Conservation (phyloP, 2,329 filamentous ascomycete genomes). For the Fusarium sp. region DNA sequence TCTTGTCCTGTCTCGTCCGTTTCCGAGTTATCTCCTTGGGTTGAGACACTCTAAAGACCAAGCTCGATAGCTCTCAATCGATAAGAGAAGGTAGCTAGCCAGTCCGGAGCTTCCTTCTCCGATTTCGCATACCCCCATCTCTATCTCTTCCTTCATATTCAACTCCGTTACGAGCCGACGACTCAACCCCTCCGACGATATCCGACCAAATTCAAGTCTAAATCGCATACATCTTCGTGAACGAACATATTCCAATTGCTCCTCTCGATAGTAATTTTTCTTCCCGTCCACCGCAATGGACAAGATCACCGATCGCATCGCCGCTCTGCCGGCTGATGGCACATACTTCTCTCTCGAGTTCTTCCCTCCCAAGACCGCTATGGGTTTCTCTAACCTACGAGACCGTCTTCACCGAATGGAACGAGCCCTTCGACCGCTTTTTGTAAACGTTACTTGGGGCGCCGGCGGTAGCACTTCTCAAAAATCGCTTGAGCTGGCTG, state of each 20-base stretch:
- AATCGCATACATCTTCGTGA: not conserved
- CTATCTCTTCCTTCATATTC: conserved; percentile 1
- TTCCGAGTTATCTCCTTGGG: conserved; percentile 42
- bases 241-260: not conserved
- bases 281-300: conserved; percentile 68
- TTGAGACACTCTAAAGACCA: conserved; percentile 12
- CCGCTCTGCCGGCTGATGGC: conserved; percentile 84
- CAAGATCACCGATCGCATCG: conserved; percentile 96
- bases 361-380: conserved; percentile 97
- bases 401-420: conserved; percentile 96
- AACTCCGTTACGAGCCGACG: conserved; percentile 3
- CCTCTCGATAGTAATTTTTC: not conserved
- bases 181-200: conserved; percentile 35
- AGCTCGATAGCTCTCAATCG: conserved; percentile 9
- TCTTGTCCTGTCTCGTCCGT: conserved; percentile 18
- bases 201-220: conserved; percentile 14
- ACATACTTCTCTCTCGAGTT: conserved; percentile 98
- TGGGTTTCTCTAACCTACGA: conserved; percentile 95
- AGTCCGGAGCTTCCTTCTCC: conserved; percentile 7
- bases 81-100: conserved; percentile 20
- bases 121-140: conserved; percentile 6
- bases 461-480: conserved; percentile 92
- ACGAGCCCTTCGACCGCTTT: conserved; percentile 88
- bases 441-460: conserved; percentile 98
- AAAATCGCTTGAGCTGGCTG: conserved; percentile 94